Evolutionary conservation across 345 rosid genomes (phyloP).

Genomic region (thale cress (Arabidopsis thaliana)): DNA sequence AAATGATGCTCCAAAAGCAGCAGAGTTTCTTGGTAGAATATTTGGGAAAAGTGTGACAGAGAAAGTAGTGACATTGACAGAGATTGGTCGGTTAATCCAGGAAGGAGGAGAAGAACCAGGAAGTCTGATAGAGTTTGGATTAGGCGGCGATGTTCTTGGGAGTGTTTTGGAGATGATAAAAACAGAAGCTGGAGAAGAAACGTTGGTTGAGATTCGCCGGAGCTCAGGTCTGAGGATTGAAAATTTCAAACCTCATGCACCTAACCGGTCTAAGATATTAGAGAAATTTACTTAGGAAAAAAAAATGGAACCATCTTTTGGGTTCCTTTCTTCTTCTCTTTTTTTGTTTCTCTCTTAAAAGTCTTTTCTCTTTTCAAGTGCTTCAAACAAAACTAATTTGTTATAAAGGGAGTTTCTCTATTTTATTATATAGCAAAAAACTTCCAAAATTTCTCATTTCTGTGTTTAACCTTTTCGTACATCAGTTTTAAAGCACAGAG

Average conservation of each 20-base stretch:
- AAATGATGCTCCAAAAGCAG: slow-evolving; percentile 91
- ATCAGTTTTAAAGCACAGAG: not conserved
- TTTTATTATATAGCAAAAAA: slow-evolving; percentile 38
- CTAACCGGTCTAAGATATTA: slow-evolving; percentile 64
- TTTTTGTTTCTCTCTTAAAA: not conserved
- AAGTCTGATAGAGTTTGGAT: slow-evolving; percentile 61
- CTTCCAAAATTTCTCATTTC: slow-evolving; percentile 11
- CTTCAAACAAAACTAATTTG: slow-evolving; percentile 37
- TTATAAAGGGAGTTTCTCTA: slow-evolving; percentile 38
- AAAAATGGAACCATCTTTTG: slow-evolving; percentile 45
- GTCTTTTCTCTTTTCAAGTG: slow-evolving; percentile 19
- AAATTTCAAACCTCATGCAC: slow-evolving; percentile 70
- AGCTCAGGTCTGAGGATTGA: slow-evolving; percentile 67
- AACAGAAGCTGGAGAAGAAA: slow-evolving; percentile 64
- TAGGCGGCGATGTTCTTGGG: slow-evolving; percentile 86
- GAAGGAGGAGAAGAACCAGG: slow-evolving; percentile 84
- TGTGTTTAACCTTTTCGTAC: not conserved
- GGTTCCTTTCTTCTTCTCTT: slow-evolving; percentile 40
- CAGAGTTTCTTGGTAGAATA: slow-evolving; percentile 76
- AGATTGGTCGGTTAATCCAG: slow-evolving; percentile 60
- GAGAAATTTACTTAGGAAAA: slow-evolving; percentile 72
- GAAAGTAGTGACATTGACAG: slow-evolving; percentile 55
- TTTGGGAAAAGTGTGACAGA: slow-evolving; percentile 64
- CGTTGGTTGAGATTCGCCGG: slow-evolving; percentile 54
- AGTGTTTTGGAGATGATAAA: slow-evolving; percentile 68